Base-by-base conservation (phyloP, 2,329 filamentous ascomycete genomes). In the Botrytis tulipae region DNA sequence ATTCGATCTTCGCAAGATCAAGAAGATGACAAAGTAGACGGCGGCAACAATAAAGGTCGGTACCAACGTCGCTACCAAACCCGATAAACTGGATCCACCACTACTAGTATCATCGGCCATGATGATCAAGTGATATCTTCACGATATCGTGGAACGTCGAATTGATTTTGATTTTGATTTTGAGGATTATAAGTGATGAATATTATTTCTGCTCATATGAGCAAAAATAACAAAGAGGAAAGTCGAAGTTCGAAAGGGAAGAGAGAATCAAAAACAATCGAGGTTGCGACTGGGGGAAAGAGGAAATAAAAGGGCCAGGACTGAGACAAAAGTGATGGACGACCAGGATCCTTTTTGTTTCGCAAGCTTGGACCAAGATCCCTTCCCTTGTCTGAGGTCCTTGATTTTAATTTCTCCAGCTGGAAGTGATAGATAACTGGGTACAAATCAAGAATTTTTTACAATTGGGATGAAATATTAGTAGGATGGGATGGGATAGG, bases 1-100 rank as follows among this genome's bases (percentile, higher is more conserved):
- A 69, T 87, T 81, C 4, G 80, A 84, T 73, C 81, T 82, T 73
- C 87, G 85, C 74, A 89, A 80, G 67, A 87, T 79, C 62, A 88
- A 76, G 79, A 89, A 89, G 69, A 82, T 77, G 60, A 83, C 70
- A n/a, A 85, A 54, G 51, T 86, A 81, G 78, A 87, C 85, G 20
- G 79, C 81, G n/a, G 78, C 82, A 37, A 85, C 81, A 65, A 85
- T 76, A 32, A 85, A 76, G 20, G 86, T 78, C 42, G 86, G 83
- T 10, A 86, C 77, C 59, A 89, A 80, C 22, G 85, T 87, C 59
- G 84, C 82, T 44, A 88, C 74, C 69, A 89, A 80, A 25, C 83
- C 84, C 5, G 79, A 80, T 40, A 81, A 59, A 59, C 80, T 80
- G 32, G 69, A 57, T 9, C 74, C 20, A 42, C 25, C 8, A 22